Percentiles rank a stretch among this genome's conserved stretches.
These are phyloP conservation scores for Coemansia aciculifera DNA, from an alignment of 192 early-diverging fungal species.

Conservation along the genomic window DNA sequence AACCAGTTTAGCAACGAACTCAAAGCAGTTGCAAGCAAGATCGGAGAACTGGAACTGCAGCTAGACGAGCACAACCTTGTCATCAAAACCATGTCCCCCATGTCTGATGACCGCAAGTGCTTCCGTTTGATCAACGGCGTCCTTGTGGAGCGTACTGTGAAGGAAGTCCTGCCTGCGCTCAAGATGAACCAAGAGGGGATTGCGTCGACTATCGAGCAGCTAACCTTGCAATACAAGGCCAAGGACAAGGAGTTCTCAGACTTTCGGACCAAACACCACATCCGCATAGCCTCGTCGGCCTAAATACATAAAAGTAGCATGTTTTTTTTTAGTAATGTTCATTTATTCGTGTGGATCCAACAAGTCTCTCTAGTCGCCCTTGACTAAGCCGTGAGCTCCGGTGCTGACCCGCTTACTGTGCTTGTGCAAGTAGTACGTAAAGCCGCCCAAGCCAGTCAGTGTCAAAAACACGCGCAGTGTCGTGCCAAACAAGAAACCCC, in stretches of 20 bases:
- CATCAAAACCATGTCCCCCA: slow-evolving; percentile 88
- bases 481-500: slow-evolving; percentile 34
- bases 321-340: not conserved
- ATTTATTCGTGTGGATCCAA: not conserved
- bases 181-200: slow-evolving; percentile 85
- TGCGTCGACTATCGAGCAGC: slow-evolving; percentile 69
- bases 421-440: slow-evolving; percentile 22
- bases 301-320: not conserved
- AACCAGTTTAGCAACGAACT: slow-evolving; percentile 77
- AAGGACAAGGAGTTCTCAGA: slow-evolving; percentile 88
- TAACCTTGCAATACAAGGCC: slow-evolving; percentile 77
- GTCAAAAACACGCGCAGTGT: slow-evolving; percentile 26
- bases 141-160: slow-evolving; percentile 88
- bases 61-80: slow-evolving; percentile 84
- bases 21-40: slow-evolving; percentile 80
- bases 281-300: slow-evolving; percentile 60
- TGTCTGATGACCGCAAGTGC: slow-evolving; percentile 83
- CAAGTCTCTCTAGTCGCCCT: slow-evolving; percentile 31
- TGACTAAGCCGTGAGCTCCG: slow-evolving; percentile 28
- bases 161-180: slow-evolving; percentile 87
- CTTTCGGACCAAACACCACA: slow-evolving; percentile 89
- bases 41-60: slow-evolving; percentile 92
- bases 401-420: slow-evolving; percentile 12
- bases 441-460: slow-evolving; percentile 12
- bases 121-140: slow-evolving; percentile 93